Conservation (phyloP, 2,329 filamentous ascomycete species). For the Fusarium cicatricum region DNA sequence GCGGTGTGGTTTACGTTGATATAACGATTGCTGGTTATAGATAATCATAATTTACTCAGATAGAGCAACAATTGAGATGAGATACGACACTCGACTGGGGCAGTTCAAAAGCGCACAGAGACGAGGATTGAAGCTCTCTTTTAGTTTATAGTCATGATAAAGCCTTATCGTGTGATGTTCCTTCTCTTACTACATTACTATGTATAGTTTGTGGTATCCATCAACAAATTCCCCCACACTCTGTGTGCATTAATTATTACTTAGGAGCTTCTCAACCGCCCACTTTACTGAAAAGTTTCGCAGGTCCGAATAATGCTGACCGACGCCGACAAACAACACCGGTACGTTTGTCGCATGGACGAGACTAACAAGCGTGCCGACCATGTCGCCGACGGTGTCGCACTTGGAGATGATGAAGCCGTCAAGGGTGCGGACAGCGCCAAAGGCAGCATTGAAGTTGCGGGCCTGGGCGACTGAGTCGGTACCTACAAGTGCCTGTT, state of each 20-base stretch:
- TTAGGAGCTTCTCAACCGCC: conserved; percentile 73
- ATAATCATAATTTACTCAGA: conserved; percentile 42
- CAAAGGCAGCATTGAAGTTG: conserved; percentile 96
- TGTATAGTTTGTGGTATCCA: conserved; percentile 4
- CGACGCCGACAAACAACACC: conserved; percentile 86
- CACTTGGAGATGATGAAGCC: conserved; percentile 99
- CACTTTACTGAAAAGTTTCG: conserved; percentile 74
- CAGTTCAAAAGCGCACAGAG: not conserved
- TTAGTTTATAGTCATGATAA: not conserved
- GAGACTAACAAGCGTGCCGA: conserved; percentile 92
- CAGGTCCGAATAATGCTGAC: conserved; percentile 74
- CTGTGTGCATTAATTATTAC: conserved; percentile 50
- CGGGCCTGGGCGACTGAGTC: conserved; percentile 95
- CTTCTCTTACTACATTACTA: conserved; percentile 19
- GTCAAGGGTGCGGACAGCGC: conserved; percentile 79
- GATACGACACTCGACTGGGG: not conserved
- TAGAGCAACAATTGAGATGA: conserved; percentile 20
- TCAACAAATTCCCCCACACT: not conserved
- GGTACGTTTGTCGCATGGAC: conserved; percentile 97
- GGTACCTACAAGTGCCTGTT: conserved; percentile 85
- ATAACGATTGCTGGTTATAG: conserved; percentile 31
- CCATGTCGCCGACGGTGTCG: conserved; percentile 99
- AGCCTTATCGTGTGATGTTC: not conserved
- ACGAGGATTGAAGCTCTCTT: not conserved
- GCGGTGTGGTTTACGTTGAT: conserved; percentile 30